Percentiles rank a stretch among this genome's conserved stretches.
Conservation (phyloP, 2,329 filamentous ascomycete species). For the Dactylonectria macrodidyma region DNA sequence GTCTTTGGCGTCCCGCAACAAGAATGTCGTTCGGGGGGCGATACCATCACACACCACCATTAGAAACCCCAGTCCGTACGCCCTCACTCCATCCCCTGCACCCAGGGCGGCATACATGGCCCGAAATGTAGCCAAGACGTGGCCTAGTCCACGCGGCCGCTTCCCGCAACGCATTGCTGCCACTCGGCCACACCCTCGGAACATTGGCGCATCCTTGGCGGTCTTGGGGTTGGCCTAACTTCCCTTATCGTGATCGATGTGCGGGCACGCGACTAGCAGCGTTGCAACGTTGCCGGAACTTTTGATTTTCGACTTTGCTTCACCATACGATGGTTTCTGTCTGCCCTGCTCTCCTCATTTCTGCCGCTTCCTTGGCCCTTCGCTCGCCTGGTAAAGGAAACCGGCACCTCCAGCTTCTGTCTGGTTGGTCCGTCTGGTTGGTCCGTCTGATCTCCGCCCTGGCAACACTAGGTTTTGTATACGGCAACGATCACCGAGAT, state of each 20-base stretch:
- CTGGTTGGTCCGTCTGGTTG: neutral
- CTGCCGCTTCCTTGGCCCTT: neutral
- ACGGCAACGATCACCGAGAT: slow-evolving; percentile 17
- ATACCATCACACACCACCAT: slow-evolving; percentile 4
- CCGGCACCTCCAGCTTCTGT: slow-evolving; percentile 12
- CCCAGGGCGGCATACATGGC: slow-evolving; percentile 31
- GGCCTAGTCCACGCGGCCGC: slow-evolving; percentile 23
- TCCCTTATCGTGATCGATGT: slow-evolving; percentile 38
- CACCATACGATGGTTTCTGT: slow-evolving; percentile 5
- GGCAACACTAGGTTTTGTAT: neutral
- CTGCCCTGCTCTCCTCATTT: neutral
- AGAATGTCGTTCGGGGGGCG: neutral
- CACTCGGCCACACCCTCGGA: slow-evolving; percentile 22
- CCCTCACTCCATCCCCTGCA: neutral
- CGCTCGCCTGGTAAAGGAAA: neutral
- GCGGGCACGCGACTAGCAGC: slow-evolving; percentile 19
- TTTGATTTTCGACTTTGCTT: slow-evolving; percentile 27
- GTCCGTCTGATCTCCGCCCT: neutral
- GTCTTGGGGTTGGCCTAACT: slow-evolving; percentile 24
- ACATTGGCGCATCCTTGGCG: slow-evolving; percentile 33
- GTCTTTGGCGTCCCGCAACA: neutral
- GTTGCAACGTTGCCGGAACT: slow-evolving; percentile 35
- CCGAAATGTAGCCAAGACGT: slow-evolving; percentile 8
- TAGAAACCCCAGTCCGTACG: neutral
- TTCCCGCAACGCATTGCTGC: slow-evolving; percentile 14